Evolutionary conservation across 2,329 filamentous ascomycete species (phyloP).

Genomic region (Diaporthe vaccinii): DNA sequence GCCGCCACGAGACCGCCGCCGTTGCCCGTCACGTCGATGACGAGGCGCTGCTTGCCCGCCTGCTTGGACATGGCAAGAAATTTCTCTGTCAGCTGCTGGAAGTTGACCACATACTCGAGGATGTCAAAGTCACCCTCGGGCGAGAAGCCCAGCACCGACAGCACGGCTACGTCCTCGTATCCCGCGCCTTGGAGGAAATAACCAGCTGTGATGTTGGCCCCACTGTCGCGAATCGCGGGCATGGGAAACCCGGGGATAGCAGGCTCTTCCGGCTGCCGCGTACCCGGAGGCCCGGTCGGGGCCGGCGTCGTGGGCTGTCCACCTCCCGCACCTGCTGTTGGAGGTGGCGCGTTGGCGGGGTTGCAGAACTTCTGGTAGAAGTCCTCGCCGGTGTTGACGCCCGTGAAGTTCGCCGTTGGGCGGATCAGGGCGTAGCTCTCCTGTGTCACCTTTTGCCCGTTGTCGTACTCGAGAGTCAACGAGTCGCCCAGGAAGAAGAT

Average conservation of each 20-base stretch:
- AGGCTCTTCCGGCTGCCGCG: conserved; percentile 35
- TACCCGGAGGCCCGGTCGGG: conserved; percentile 34
- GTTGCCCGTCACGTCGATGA: conserved; percentile 75
- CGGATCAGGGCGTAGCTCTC: conserved; percentile 47
- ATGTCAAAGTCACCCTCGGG: conserved; percentile 41
- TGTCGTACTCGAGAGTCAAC: conserved; percentile 51
- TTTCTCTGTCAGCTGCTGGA: conserved; percentile 45
- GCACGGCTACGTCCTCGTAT: conserved; percentile 52
- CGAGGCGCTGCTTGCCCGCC: conserved; percentile 68
- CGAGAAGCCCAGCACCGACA: conserved; percentile 47
- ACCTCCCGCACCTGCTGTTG: conserved; percentile 36
- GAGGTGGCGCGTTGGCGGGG: conserved; percentile 40
- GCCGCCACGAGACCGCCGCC: conserved; percentile 66
- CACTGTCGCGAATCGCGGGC: conserved; percentile 48
- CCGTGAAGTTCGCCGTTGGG: conserved; percentile 47
- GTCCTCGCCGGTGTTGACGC: conserved; percentile 51
- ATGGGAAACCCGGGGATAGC: conserved; percentile 48
- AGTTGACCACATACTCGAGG: conserved; percentile 44
- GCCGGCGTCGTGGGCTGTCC: conserved; percentile 7
- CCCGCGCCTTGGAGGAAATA: conserved; percentile 54
- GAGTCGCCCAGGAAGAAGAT: conserved; percentile 48
- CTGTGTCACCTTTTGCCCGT: conserved; percentile 48
- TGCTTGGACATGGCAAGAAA: conserved; percentile 62
- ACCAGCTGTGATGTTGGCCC: conserved; percentile 48
- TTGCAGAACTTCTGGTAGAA: conserved; percentile 53